Conservation (phyloP, 306 rosid species). For the Pyrus pyrifolia region DNA sequence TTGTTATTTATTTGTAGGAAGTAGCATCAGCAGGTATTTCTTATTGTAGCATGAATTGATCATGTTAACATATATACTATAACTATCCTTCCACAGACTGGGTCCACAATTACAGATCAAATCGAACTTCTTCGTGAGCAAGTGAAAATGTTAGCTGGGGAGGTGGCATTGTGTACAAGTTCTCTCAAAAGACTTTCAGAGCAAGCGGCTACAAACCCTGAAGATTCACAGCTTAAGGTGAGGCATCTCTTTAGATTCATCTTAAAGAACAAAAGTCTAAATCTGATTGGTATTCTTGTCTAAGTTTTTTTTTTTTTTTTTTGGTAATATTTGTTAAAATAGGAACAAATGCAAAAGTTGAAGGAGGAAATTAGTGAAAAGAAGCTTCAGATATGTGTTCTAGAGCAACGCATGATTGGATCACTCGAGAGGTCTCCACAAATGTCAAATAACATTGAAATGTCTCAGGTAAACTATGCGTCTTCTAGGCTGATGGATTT, state of each 20-base stretch:
- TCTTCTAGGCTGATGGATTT: neutral
- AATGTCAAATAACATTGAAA: constrained; percentile 38
- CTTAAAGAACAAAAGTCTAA: constrained; percentile 10
- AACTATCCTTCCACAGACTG: constrained; percentile 47
- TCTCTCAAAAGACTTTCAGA: constrained; percentile 80
- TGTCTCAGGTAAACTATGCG: constrained; percentile 53
- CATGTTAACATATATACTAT: neutral
- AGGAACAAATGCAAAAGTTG: constrained; percentile 68
- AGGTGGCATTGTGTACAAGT: constrained; percentile 78
- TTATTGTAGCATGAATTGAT: neutral
- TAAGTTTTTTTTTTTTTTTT: constrained; percentile 26
- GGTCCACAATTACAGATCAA: constrained; percentile 75
- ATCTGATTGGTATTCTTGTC: constrained; percentile 10
- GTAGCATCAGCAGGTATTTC: neutral
- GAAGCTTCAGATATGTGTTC: constrained; percentile 58
- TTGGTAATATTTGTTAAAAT: constrained; percentile 18
- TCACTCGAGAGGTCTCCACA: constrained; percentile 51
- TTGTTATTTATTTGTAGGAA: neutral
- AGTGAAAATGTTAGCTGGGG: constrained; percentile 86
- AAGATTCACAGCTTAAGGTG: constrained; percentile 60
- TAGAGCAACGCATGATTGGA: constrained; percentile 79
- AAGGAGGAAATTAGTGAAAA: constrained; percentile 75
- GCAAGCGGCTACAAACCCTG: constrained; percentile 56
- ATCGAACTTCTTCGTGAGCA: constrained; percentile 88
- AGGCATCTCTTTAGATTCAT: constrained; percentile 17